Evolutionary conservation across 139 green algal species (phyloP), one percentile per base, ranked within the genome.

Genomic region (Microglena sp.): DNA sequence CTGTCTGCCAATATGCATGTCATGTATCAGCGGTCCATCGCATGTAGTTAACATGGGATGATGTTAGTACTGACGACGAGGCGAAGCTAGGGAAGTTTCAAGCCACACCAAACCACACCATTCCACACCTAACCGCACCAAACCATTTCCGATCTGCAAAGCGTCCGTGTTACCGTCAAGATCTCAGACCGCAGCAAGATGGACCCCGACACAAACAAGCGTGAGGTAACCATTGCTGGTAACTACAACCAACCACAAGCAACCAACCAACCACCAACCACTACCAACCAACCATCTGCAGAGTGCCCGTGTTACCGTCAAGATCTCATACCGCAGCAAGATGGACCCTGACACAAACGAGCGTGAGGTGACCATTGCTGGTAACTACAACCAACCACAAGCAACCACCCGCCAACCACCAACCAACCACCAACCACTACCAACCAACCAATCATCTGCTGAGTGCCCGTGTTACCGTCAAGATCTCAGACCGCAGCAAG

Each of bases 381-480:
- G n/a, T n/a, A n/a, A n/a, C n/a, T n/a, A n/a, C n/a, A n/a, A n/a
- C n/a, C n/a, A n/a, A n/a, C n/a, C n/a, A n/a, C n/a, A n/a, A n/a
- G n/a, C n/a, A n/a, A n/a, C n/a, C n/a, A n/a, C n/a, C n/a, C n/a
- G n/a, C n/a, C n/a, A n/a, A n/a, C n/a, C n/a, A n/a, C n/a, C n/a
- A n/a, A n/a, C n/a, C n/a, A n/a, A n/a, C n/a, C n/a, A n/a, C 22
- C 18, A 43, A 5, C 55, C n/a, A 15, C 28, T 62, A 15, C 22
- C 22, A 24, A 7, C n/a, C n/a, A n/a, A n/a, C n/a, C n/a, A n/a
- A n/a, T n/a, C n/a, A n/a, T n/a, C n/a, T 57, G 32, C 70, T 81
- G 78, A 75, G 60, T 33, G 75, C 79, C 1, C 76, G 76, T 30
- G 79, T 86, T n/a, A 77, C 75, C 26, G 81, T 86, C 75, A 82